A percentile compares a stretch with the other conserved stretches of the same genome.
These are phyloP conservation scores for Colletotrichum simmondsii DNA, from an alignment of 2,329 filamentous ascomycete species.

Conservation along the genomic window DNA sequence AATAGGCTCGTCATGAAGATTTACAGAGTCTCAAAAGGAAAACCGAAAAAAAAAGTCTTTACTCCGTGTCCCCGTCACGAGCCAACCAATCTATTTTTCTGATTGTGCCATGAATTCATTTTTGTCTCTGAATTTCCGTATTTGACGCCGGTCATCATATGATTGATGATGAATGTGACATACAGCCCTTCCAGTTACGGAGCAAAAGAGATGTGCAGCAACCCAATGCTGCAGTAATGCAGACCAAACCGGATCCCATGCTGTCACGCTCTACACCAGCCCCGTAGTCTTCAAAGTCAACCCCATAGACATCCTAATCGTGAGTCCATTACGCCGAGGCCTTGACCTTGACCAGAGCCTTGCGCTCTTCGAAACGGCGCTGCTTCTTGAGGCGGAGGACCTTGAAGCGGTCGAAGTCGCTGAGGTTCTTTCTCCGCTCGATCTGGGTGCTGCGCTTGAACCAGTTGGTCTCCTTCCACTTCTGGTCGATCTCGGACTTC, in stretches of 20 bases:
- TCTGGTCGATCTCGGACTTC: slow-evolving; percentile 88
- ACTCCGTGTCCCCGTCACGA: slow-evolving; percentile 34
- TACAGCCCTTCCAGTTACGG: slow-evolving; percentile 70
- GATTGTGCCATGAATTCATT: slow-evolving; percentile 46
- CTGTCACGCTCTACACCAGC: slow-evolving; percentile 37
- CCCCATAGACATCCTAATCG: slow-evolving; percentile 31
- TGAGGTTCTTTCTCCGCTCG: slow-evolving; percentile 88
- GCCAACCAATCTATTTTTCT: slow-evolving; percentile 36
- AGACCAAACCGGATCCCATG: slow-evolving; percentile 51
- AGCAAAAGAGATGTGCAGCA: slow-evolving; percentile 70
- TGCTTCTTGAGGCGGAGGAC: slow-evolving; percentile 99
- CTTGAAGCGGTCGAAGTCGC: slow-evolving; percentile 99
- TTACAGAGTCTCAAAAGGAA: slow-evolving; percentile 26
- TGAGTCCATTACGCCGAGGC: slow-evolving; percentile 73
- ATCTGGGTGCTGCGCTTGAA: slow-evolving; percentile 92
- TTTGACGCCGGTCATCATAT: slow-evolving; percentile 71
- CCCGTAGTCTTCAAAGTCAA: slow-evolving; percentile 36
- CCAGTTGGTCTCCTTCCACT: slow-evolving; percentile 92
- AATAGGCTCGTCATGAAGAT: slow-evolving; percentile 22
- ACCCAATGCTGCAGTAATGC: slow-evolving; percentile 63
- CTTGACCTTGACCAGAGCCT: slow-evolving; percentile 94
- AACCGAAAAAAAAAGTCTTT: slow-evolving; percentile 31
- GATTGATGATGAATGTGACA: slow-evolving; percentile 67
- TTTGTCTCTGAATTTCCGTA: slow-evolving; percentile 69
- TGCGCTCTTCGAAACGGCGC: slow-evolving; percentile 97